Percentiles rank a stretch among this genome's conserved stretches.
Conservation (phyloP, 2,329 filamentous ascomycete genomes). For the Sphaerulina vaccinii region DNA sequence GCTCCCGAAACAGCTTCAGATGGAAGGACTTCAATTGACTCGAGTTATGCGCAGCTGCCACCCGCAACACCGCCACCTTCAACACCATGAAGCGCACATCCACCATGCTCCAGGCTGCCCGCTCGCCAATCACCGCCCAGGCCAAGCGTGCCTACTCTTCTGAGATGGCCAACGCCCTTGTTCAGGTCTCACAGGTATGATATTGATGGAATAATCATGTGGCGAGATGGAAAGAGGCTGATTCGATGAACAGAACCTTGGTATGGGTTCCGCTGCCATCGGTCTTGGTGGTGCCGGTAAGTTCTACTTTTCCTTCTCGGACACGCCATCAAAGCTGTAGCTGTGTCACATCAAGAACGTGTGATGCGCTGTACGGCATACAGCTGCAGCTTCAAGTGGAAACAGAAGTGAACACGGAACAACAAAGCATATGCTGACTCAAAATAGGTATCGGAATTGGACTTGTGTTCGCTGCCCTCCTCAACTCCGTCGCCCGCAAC, state of each 20-base stretch:
- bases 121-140: slow-evolving; percentile 49
- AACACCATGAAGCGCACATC: slow-evolving; percentile 72
- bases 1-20: slow-evolving; percentile 19
- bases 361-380: too few relatives aligned
- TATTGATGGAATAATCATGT: background rate
- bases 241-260: slow-evolving; percentile 38
- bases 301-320: too few relatives aligned
- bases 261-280: slow-evolving; percentile 86
- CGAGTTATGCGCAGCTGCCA: slow-evolving; percentile 35
- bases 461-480: slow-evolving; percentile 87
- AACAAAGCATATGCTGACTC: background rate
- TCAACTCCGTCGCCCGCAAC: slow-evolving; percentile 90
- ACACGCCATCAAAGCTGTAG: too few relatives aligned
- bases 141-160: slow-evolving; percentile 72
- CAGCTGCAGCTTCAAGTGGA: too few relatives aligned
- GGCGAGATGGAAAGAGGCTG: too few relatives aligned
- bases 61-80: slow-evolving; percentile 57
- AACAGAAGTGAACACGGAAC: too few relatives aligned
- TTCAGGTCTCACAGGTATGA: slow-evolving; percentile 82
- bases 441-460: slow-evolving; percentile 80
- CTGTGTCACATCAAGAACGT: too few relatives aligned
- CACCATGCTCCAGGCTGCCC: slow-evolving; percentile 44
- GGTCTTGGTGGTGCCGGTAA: slow-evolving; percentile 59
- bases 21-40: too few relatives aligned
- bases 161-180: slow-evolving; percentile 83